Percentiles rank a stretch among this genome's conserved stretches.
Conservation (phyloP, 306 rosid genomes). For the Canavalia gladiata region DNA sequence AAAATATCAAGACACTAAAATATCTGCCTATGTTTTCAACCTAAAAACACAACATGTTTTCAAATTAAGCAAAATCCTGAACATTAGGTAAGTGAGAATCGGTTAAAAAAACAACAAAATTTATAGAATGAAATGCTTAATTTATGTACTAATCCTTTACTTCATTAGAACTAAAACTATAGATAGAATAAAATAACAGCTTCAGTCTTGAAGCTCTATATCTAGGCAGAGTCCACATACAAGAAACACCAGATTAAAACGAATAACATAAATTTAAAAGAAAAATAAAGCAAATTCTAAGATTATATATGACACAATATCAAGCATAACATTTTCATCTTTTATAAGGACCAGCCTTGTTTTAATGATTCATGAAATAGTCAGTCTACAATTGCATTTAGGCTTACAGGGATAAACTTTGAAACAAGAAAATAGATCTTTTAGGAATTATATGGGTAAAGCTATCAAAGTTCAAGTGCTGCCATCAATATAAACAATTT, state of each 20-base stretch:
- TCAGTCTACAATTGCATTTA: neutral
- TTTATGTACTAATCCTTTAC: neutral
- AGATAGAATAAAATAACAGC: neutral
- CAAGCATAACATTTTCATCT: neutral
- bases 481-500: neutral
- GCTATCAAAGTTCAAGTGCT: constrained; percentile 14
- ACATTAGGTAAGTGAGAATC: neutral
- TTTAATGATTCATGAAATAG: constrained; percentile 3
- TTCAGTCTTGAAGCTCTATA: neutral
- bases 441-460: neutral
- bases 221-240: neutral
- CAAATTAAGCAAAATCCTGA: neutral
- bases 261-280: neutral
- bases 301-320: neutral
- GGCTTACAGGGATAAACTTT: constrained; percentile 1
- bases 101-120: neutral
- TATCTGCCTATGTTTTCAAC: too few relatives aligned
- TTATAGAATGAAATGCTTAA: constrained; percentile 1
- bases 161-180: neutral
- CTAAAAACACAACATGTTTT: neutral
- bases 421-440: neutral
- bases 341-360: neutral
- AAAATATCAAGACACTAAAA: neutral
- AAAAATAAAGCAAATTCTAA: neutral
- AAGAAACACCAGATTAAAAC: constrained; percentile 6